Base-by-base conservation (phyloP, 352 stramenopile genomes). In the Thalassiosira delicatula region DNA sequence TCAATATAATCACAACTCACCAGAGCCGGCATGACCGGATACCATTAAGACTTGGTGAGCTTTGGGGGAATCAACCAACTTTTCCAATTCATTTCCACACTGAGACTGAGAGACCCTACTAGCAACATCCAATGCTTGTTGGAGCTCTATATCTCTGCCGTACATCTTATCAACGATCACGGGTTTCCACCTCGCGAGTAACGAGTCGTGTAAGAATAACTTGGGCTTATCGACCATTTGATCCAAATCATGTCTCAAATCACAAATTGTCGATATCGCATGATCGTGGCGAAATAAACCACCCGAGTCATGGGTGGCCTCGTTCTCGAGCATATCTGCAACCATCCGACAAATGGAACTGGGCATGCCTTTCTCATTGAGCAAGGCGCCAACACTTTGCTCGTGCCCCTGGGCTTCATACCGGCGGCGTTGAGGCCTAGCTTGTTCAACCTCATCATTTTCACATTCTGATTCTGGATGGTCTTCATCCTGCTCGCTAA, bases 201-300 rank as follows among this genome's bases (percentile, higher is more conserved):
- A 61, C 19, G 66, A 76, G 5, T 29, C 35, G 72, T 79, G 67
- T 25, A 86, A 61, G 44, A 86, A 86, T 5, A 21, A 27, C 11
- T 75, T 59, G 46, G 72, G 79, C 19, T 79, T 40, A n/a, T 72
- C 65, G 14, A 74, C 51, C 79, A 86, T 86, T 32, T 86, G 71
- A 25, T 79, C 62, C 0, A 85, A 33, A 59, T 85, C 78, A 53
- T 53, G 57, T 33, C 75, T 32, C 27, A 79, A 42, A 67, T 84
- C 76, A 2, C 33, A 42, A 27, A 84, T 78, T 21, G 76, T 79
- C 33, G 60, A 35, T 30, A 84, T 79, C 9, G 76, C 74, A 66
- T 77, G 37, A 21, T 79, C 76, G 14, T 57, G 70, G 21, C 76
- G 59, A 44, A 74, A 73, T 0, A 74, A 25, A 25, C 27, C 7